Evolutionary conservation across 2,329 filamentous ascomycete species (phyloP), one percentile per base, ranked within the genome.

Genomic region (Amphichorda felina): DNA sequence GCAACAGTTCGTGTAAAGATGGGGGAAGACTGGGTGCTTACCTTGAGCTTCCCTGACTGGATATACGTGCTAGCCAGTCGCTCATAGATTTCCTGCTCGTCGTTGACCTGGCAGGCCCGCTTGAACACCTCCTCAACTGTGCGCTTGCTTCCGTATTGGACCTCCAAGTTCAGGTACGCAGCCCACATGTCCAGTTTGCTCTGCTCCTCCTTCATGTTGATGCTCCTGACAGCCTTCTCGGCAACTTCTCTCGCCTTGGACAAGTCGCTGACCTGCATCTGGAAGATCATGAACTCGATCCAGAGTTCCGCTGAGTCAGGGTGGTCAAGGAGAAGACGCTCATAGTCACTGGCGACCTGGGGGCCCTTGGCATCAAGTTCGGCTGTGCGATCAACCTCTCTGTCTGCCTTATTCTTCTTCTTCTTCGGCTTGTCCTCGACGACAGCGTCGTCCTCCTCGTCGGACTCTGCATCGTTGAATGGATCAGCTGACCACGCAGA

Each of bases 221-320:
- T 96, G 13, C 82, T 93, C 52, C 81, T 79, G 43, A 96, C 73
- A 14, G 91, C 91, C 41, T 91, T 82, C 60, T 95, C 83, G 2
- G 86, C 88, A 40, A 95, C 81, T 44, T 89, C 82, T 33, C 89
- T 78, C 10, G 91, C 88, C 59, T 87, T 91, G 41, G 80, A 76
- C 15, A 93, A 69, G 59, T 98, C 91, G 52, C 85, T 85, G 35
- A 94, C 74, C 53, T 94, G 82, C 57, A 95, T 79, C 60, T 96
- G 86, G 71, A 94, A 94, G n/a, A 88, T 87, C 86, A 98, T 96
- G 63, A 98, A 98, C 45, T 85, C 75, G 37, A 95, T 84, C 91
- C 91, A 98, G 19, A 96, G 72, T 41, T 81, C 69, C 1, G 89
- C 93, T n/a, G 84, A 89, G 60, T 96, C 87, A 3, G 91, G 87